Conservation (phyloP, 2,329 filamentous ascomycete genomes). For the Diaporthe longicolla region DNA sequence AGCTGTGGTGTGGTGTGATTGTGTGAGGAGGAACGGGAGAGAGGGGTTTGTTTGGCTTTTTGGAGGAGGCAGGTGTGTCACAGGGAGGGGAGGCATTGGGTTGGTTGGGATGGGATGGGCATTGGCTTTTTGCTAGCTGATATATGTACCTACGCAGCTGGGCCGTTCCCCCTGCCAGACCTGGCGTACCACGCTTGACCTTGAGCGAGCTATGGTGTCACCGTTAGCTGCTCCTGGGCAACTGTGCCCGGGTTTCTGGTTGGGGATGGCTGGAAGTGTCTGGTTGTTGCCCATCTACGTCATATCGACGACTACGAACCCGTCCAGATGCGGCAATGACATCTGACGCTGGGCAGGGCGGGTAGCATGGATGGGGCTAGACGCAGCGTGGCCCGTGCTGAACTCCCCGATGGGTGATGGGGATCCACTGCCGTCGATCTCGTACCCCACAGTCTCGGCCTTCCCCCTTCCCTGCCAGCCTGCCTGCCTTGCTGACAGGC, state of each 20-base stretch:
- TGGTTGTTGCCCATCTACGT: slow-evolving; percentile 1
- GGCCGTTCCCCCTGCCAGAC: not conserved
- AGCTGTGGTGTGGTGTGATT: not conserved
- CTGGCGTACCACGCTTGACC: not conserved
- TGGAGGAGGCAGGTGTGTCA: slow-evolving; percentile 23
- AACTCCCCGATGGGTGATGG: not conserved
- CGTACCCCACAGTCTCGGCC: slow-evolving; percentile 1
- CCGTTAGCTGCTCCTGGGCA: not conserved
- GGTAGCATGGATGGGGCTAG: slow-evolving; percentile 10
- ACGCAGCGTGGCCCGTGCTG: slow-evolving; percentile 1
- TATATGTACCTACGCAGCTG: not conserved
- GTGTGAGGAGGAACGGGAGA: not conserved
- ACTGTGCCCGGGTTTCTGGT: not conserved
- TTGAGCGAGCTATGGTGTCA: slow-evolving; percentile 14
- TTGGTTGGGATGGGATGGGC: too few relatives aligned
- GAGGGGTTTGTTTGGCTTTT: not conserved
- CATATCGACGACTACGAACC: slow-evolving; percentile 20
- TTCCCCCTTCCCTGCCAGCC: not conserved
- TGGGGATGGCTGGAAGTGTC: not conserved
- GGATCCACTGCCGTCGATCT: slow-evolving; percentile 18
- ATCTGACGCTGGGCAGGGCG: too few relatives aligned
- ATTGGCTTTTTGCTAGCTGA: not conserved
- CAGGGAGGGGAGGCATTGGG: not conserved
- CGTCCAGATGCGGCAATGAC: slow-evolving; percentile 25
- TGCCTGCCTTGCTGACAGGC: too few relatives aligned